phyloP scores from a whole-genome alignment of 441 rosid genomes.

The Viola pubescens region DNA sequence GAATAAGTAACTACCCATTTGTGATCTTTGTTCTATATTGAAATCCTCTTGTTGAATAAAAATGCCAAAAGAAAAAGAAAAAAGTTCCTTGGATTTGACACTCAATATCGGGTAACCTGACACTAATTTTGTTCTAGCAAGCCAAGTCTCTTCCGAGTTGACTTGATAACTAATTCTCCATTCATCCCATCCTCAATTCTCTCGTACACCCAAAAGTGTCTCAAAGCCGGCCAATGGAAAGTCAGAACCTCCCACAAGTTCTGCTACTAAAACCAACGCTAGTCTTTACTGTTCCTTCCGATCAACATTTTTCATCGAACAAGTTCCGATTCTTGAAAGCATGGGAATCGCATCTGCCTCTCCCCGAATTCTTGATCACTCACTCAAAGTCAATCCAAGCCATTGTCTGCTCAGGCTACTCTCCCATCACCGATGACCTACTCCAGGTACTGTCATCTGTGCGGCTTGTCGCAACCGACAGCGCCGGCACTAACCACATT shows the following conservation, averaged over 20 bases:
- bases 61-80: too few species aligned
- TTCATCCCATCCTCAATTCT: too few species aligned
- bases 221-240: too few species aligned
- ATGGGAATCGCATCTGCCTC: constrained; percentile 43
- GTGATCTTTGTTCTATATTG: too few species aligned
- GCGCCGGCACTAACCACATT: constrained; percentile 45
- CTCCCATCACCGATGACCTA: constrained; percentile 27
- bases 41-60: too few species aligned
- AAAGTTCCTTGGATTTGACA: too few species aligned
- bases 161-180: too few species aligned
- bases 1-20: too few species aligned
- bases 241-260: constrained; percentile 23
- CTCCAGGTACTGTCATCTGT: constrained; percentile 28
- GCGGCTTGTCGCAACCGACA: constrained; percentile 35
- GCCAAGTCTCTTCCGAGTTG: too few species aligned
- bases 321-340: constrained; percentile 32
- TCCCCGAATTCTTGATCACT: constrained; percentile 22
- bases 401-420: constrained; percentile 28
- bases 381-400: constrained; percentile 32
- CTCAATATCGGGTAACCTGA: too few species aligned
- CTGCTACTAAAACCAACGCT: constrained; percentile 27
- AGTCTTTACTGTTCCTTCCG: constrained; percentile 16
- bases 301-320: constrained; percentile 19
- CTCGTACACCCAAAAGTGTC: too few species aligned
- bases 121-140: too few species aligned